Base-by-base conservation (phyloP, 495 filamentous ascomycete genomes). In the Podospora fimiseda region DNA sequence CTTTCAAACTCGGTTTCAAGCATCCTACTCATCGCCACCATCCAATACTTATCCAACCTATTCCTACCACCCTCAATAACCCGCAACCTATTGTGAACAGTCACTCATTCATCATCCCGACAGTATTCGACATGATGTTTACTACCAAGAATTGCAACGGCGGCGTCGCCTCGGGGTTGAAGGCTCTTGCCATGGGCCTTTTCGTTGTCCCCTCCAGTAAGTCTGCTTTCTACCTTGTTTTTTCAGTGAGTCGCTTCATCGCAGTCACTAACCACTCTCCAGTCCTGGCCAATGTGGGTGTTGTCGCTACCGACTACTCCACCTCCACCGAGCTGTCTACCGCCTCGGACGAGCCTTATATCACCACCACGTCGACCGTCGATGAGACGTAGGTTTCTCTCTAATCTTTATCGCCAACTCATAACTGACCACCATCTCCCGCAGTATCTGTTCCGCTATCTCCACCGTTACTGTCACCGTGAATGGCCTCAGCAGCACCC, bases 401-500 rank as follows among this genome's bases (percentile, higher is more conserved):
- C n/a, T n/a, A n/a, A n/a, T 9, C 23, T 23, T 11, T 46, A 14
- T 8, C 4, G 14, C 7, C 37, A 20, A 19, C 19, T 27, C 30
- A n/a, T 22, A 36, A 51, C 44, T 39, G 22, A 8, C 36, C 24
- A 13, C 1, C 23, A 13, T 8, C 19, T 2, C 1, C 21, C 52
- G 40, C 18, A 13, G 24, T 21, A 22, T 5, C 20, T n/a, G 7
- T 9, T 9, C 33, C 9, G 19, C 45, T 27, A 53, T 46, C 27
- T 44, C 52, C 19, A 53, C 50, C 33, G 43, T 52, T 15, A 52
- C 42, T 2, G 55, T 58, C 40, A 53, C 40, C 5, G 24, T 52
- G 15, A 52, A 44, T 39, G 41, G 39, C 24, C 1, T 8, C 5
- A 27, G 8, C 27, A 39, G 52, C 18, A n/a, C 18, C 21, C 40